phyloP scores from a whole-genome alignment of 2,329 filamentous ascomycete species.

The Rhytidhysteron rufulum region DNA sequence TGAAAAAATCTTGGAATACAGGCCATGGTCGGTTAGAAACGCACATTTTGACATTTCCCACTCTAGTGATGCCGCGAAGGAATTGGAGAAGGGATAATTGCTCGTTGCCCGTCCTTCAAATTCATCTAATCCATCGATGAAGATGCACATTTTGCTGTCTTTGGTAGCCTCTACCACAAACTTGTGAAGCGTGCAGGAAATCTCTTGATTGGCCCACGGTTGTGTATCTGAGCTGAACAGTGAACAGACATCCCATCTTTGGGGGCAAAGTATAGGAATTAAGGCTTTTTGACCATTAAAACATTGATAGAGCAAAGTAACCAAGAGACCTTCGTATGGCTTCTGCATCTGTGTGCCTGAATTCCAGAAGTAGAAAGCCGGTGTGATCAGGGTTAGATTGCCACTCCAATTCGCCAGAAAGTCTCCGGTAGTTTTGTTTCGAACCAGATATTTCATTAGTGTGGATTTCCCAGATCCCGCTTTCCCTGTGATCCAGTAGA shows the following conservation, averaged over 20 bases:
- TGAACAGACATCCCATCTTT: slow-evolving; percentile 60
- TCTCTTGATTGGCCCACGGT: slow-evolving; percentile 46
- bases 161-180: slow-evolving; percentile 50
- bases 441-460: slow-evolving; percentile 41
- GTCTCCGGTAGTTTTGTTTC: slow-evolving; percentile 19
- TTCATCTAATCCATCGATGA: slow-evolving; percentile 1
- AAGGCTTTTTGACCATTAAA: slow-evolving; percentile 39
- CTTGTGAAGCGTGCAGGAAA: slow-evolving; percentile 51
- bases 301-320: slow-evolving; percentile 24
- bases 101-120: slow-evolving; percentile 50
- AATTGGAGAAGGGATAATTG: slow-evolving; percentile 47
- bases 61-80: slow-evolving; percentile 51
- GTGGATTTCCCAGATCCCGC: slow-evolving; percentile 11
- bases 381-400: slow-evolving; percentile 21
- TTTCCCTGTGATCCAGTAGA: slow-evolving; percentile 40
- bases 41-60: slow-evolving; percentile 53
- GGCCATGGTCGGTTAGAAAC: slow-evolving; percentile 56
- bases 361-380: slow-evolving; percentile 42
- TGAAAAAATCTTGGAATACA: slow-evolving; percentile 44
- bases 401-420: slow-evolving; percentile 33
- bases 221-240: slow-evolving; percentile 53
- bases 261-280: slow-evolving; percentile 54
- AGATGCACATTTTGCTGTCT: neutral
- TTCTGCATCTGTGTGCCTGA: slow-evolving; percentile 34
- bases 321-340: neutral